Percentiles rank a stretch among this genome's conserved stretches.
Evolutionary conservation across 768 basidiomycete genomes (phyloP).

Genomic region (Cystofilobasidium bisporidii): DNA sequence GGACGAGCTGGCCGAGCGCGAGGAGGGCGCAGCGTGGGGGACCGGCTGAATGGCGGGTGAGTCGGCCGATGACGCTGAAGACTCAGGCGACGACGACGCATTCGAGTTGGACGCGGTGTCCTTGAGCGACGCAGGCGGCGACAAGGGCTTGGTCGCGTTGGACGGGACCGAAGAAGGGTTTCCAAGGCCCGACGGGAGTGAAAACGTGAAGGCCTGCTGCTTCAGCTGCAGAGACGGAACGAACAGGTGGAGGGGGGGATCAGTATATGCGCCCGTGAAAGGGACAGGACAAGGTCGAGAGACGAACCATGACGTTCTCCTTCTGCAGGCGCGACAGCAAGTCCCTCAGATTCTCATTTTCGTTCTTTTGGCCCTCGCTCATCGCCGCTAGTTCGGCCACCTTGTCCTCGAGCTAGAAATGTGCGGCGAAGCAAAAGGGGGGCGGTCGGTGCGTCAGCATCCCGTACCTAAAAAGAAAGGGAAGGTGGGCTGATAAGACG

Average conservation of each 20-base stretch:
- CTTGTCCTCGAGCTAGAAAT: conserved; percentile 74
- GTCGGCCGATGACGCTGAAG: conserved; percentile 31
- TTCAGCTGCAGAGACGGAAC: conserved; percentile 52
- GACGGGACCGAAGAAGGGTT: conserved; percentile 7
- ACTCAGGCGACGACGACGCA: conserved; percentile 31
- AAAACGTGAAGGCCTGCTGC: conserved; percentile 72
- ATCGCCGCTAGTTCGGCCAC: conserved; percentile 76
- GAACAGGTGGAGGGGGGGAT: not conserved
- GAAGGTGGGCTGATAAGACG: conserved; percentile 38
- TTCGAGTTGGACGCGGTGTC: conserved; percentile 20
- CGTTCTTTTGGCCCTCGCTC: conserved; percentile 58
- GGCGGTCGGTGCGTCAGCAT: conserved; percentile 5
- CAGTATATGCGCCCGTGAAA: not conserved
- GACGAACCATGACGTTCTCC: conserved; percentile 50
- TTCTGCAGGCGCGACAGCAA: conserved; percentile 68
- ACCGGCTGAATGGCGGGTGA: conserved; percentile 10
- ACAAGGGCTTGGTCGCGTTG: conserved; percentile 16
- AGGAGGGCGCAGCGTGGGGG: no score
- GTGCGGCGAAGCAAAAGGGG: no score
- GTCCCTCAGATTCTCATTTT: conserved; percentile 84
- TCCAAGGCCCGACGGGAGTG: conserved; percentile 50
- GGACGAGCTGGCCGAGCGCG: not conserved
- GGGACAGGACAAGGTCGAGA: no score
- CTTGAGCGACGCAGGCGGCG: conserved; percentile 19
- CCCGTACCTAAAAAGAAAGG: not conserved